Conservation (phyloP, 2,329 filamentous ascomycete genomes). For the Fusarium nanum region DNA sequence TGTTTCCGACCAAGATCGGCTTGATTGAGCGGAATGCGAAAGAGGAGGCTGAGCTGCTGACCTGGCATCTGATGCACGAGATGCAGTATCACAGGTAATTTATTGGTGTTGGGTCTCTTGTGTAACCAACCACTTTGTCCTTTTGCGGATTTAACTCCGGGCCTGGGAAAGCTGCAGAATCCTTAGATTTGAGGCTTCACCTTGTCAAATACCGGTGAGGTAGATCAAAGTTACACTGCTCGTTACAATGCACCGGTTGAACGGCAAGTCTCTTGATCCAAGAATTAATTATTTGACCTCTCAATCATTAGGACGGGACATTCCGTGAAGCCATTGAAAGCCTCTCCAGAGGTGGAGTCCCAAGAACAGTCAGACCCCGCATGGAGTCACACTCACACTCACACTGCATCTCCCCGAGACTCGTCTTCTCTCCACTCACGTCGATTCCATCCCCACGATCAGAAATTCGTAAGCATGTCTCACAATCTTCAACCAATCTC, state of each 20-base stretch:
- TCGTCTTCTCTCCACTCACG: not conserved
- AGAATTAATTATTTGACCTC: not conserved
- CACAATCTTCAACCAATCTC: not conserved
- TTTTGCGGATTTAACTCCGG: not conserved
- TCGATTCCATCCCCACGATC: not conserved
- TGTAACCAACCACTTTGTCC: not conserved
- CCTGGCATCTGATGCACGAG: constrained; percentile 6
- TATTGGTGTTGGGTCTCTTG: not conserved
- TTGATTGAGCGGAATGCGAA: not conserved
- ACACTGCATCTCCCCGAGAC: not conserved
- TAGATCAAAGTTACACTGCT: not conserved
- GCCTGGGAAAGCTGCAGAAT: not conserved
- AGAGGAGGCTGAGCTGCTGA: constrained; percentile 23
- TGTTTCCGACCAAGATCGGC: constrained; percentile 4
- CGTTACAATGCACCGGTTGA: not conserved
- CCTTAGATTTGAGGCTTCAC: not conserved
- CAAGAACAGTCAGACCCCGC: not conserved
- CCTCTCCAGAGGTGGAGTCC: not conserved
- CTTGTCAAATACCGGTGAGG: not conserved
- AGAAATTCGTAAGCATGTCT: not conserved
- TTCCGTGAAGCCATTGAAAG: not conserved
- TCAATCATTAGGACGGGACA: not conserved
- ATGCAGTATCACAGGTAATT: constrained; percentile 1
- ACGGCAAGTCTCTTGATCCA: not conserved
- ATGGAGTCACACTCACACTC: not conserved